Evolutionary conservation across 768 basidiomycete species (phyloP).

Genomic region (Auricularia heimuer): DNA sequence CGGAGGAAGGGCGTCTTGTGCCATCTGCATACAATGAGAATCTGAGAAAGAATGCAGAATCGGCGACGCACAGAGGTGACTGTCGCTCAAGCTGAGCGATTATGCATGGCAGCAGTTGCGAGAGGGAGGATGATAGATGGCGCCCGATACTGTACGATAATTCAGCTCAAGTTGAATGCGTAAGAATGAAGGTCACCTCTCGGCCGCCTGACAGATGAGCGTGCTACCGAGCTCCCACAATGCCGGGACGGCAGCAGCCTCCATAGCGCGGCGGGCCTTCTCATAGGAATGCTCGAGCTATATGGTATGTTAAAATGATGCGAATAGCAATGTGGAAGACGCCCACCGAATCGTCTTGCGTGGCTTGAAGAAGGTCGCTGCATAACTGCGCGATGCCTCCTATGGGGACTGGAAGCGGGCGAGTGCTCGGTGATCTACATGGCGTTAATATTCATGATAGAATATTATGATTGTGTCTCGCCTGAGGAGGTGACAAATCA

Average conservation of each 20-base stretch:
- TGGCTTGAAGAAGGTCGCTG: conserved; percentile 35
- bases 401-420: conserved; percentile 63
- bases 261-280: conserved; percentile 40
- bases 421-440: conserved; percentile 18
- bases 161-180: too few relatives aligned
- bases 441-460: neutral
- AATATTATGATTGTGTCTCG: conserved; percentile 21
- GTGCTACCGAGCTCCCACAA: conserved; percentile 46
- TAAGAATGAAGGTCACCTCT: conserved; percentile 30
- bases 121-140: conserved; percentile 44
- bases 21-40: neutral
- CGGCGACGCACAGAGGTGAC: conserved; percentile 13
- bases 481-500: conserved; percentile 49
- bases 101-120: conserved; percentile 44
- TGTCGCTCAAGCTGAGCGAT: conserved; percentile 54
- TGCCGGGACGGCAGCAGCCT: conserved; percentile 39
- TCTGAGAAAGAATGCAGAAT: conserved; percentile 30
- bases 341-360: conserved; percentile 39
- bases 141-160: conserved; percentile 20
- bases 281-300: conserved; percentile 46
- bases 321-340: neutral
- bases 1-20: conserved; percentile 9
- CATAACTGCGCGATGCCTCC: conserved; percentile 49
- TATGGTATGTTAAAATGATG: conserved; percentile 4
- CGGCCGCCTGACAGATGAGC: conserved; percentile 38